These are phyloP conservation scores for Tricholoma hemisulphureum DNA, from an alignment of 768 basidiomycete genomes.

Conservation along the genomic window DNA sequence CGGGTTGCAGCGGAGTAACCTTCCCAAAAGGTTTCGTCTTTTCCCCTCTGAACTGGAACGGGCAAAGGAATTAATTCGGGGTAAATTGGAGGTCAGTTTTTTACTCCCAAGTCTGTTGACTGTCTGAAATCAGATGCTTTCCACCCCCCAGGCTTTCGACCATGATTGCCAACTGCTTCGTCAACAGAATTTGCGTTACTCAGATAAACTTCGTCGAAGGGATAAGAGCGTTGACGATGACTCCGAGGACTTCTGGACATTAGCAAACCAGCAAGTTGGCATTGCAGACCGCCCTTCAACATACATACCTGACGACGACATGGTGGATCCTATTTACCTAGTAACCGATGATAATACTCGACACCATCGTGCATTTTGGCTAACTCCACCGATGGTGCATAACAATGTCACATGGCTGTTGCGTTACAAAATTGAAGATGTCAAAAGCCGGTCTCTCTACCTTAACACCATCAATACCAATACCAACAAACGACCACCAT, in stretches of 20 bases:
- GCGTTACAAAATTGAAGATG: slow-evolving; percentile 5
- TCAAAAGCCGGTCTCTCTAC: slow-evolving; percentile 12
- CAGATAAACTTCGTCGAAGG: not conserved
- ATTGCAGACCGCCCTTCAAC: not conserved
- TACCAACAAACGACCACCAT: slow-evolving; percentile 4
- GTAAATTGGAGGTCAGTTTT: slow-evolving; percentile 9
- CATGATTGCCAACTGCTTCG: not conserved
- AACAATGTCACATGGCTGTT: slow-evolving; percentile 17
- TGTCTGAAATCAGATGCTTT: not conserved
- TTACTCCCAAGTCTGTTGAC: not conserved
- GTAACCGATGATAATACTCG: not conserved
- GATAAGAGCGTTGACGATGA: not conserved
- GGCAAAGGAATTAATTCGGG: slow-evolving; percentile 14
- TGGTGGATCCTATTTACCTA: not conserved
- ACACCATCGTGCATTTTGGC: not conserved
- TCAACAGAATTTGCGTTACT: not conserved
- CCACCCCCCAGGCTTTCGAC: not conserved
- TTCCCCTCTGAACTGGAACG: slow-evolving; percentile 25
- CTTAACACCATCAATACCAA: slow-evolving; percentile 7
- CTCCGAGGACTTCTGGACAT: not conserved
- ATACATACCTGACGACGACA: not conserved
- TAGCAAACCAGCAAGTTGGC: not conserved
- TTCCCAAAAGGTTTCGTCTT: slow-evolving; percentile 16
- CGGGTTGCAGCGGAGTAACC: slow-evolving; percentile 12
- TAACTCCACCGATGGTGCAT: slow-evolving; percentile 3